phyloP scores from a whole-genome alignment of 2,329 filamentous ascomycete genomes.

The Alternaria panax region DNA sequence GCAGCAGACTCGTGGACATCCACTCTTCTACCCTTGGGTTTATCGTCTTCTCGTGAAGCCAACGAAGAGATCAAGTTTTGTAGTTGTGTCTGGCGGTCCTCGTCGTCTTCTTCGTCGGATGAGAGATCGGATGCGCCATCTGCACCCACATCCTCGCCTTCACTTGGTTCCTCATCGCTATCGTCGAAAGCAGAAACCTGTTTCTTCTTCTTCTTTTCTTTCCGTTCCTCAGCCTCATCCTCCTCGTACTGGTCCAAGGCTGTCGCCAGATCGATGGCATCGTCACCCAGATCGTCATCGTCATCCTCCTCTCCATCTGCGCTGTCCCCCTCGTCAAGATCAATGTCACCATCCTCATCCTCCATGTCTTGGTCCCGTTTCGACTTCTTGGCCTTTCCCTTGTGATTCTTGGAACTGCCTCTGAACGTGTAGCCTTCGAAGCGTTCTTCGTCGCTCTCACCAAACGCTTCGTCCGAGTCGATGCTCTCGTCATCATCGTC shows the following conservation, averaged over 20 bases:
- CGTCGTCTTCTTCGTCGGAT: constrained; percentile 52
- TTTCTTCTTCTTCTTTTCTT: constrained; percentile 43
- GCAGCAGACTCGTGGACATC: constrained; percentile 66
- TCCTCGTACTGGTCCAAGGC: constrained; percentile 62
- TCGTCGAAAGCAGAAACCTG: constrained; percentile 55
- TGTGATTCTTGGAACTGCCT: constrained; percentile 62
- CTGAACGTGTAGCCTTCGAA: constrained; percentile 79
- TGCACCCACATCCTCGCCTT: constrained; percentile 54
- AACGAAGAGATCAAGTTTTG: constrained; percentile 75
- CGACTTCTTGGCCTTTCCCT: constrained; percentile 54
- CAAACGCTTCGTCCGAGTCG: constrained; percentile 83
- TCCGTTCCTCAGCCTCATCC: constrained; percentile 42
- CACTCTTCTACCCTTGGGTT: constrained; percentile 43
- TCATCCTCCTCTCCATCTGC: constrained; percentile 60
- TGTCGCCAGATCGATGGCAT: constrained; percentile 68
- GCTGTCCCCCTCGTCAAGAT: constrained; percentile 55
- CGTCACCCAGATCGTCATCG: constrained; percentile 69
- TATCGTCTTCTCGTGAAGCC: constrained; percentile 50
- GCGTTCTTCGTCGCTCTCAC: constrained; percentile 83
- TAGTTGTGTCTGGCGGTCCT: constrained; percentile 67
- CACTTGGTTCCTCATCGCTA: constrained; percentile 61
- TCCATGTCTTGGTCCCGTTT: constrained; percentile 36
- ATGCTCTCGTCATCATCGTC: constrained; percentile 73
- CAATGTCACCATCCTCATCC: constrained; percentile 50
- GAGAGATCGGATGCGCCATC: constrained; percentile 60